Evolutionary conservation across 768 basidiomycete genomes (phyloP), one percentile per base, ranked within the genome.

Genomic region (Filobasidium wieringae): DNA sequence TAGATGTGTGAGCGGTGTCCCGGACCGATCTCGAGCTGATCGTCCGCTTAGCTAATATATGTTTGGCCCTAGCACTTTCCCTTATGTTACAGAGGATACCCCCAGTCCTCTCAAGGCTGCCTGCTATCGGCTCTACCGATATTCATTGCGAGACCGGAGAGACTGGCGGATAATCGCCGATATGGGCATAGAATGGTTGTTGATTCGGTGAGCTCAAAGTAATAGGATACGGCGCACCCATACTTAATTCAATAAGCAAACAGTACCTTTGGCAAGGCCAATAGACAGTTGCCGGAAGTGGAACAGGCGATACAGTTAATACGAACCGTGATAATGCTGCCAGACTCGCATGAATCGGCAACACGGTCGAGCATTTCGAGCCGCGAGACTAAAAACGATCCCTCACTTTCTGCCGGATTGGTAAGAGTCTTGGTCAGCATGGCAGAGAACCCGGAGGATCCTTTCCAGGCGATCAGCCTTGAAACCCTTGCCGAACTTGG

Each of bases 231-330:
- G 27, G 4, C 26, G 27, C 31, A 29, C 24, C 14, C 15, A 47
- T 29, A 45, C 47, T 49, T 19, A 37, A 11, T 53, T 51, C 53
- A 57, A 56, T 57, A 60, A 58, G 15, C 31, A 2, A 7, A 9
- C 60, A 91, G 90, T 63, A 84, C 91, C 1, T 77, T 97, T 15
- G 81, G 85, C 0, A 83, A 91, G 12, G 91, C 96, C 69, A 83
- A 83, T 68, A 86, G 88, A 65, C 79, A 83, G 68, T 80, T 81
- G 12, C 80, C 84, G 5, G 95, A 91, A 75, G 88, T 88, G 68
- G 90, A 95, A 68, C 92, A 97, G 72, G 88, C 81, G 22, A 81
- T 99, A 64, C 88, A 89, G 59, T 81, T 97, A 22, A 82, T 97
- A 55, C 84, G 95, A 19, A 76, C 83, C 2, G 81, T 90, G 26